Conservation (phyloP, 768 basidiomycete species). For the Suillus subaureus region DNA sequence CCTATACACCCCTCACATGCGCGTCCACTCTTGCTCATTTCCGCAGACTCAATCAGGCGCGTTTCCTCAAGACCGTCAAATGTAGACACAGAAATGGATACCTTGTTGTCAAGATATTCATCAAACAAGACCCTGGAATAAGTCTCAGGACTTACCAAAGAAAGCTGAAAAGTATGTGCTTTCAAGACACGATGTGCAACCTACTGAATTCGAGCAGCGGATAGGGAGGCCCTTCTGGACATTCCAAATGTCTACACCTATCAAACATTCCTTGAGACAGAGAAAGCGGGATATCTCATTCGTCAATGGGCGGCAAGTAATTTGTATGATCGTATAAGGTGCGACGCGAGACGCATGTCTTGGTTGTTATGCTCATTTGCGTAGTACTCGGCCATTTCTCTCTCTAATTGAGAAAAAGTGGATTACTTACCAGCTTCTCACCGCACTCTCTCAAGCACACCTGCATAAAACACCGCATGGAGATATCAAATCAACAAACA, state of each 20-base stretch:
- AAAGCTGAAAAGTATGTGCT: conserved; percentile 68
- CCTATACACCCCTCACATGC: background rate
- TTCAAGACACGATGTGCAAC: conserved; percentile 2
- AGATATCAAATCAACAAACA: conserved; percentile 96
- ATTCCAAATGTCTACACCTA: conserved; percentile 89
- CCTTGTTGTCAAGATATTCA: conserved; percentile 91
- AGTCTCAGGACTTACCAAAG: conserved; percentile 74
- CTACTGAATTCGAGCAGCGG: conserved; percentile 50
- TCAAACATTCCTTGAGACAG: conserved; percentile 90
- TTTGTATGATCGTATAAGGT: conserved; percentile 98
- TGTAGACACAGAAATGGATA: conserved; percentile 83
- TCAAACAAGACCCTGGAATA: conserved; percentile 89
- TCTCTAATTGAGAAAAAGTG: conserved; percentile 94
- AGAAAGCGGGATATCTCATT: conserved; percentile 93
- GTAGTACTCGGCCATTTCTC: conserved; percentile 93
- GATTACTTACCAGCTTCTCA: conserved; percentile 93
- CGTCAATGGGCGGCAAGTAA: conserved; percentile 95
- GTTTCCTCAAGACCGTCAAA: conserved; percentile 77
- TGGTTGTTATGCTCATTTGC: conserved; percentile 1
- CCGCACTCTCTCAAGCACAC: conserved; percentile 80
- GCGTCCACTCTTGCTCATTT: background rate
- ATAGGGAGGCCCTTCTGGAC: conserved; percentile 81
- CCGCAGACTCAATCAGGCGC: conserved; percentile 32
- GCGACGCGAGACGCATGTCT: conserved; percentile 22
- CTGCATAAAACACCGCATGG: conserved; percentile 92